Evolutionary conservation across 1,284 basidiomycete genomes (phyloP).

Genomic region (Puccinia polysora): DNA sequence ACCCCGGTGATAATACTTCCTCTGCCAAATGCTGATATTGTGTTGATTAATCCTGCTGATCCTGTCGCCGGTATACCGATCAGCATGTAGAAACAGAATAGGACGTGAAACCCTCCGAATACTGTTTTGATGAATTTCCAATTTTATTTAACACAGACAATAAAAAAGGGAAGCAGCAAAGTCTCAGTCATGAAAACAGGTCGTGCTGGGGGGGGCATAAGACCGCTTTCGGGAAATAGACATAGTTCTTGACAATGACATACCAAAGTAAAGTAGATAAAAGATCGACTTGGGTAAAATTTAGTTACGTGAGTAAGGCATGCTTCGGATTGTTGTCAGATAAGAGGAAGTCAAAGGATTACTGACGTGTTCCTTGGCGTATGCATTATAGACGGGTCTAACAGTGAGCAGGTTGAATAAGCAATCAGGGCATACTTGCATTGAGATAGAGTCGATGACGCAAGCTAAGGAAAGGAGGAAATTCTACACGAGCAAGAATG

Average conservation of each 20-base stretch:
- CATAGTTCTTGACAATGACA: slow-evolving; percentile 4
- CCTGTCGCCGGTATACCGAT: slow-evolving; percentile 66
- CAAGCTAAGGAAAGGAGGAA: neutral
- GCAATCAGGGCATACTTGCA: neutral
- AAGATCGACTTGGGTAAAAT: slow-evolving; percentile 36
- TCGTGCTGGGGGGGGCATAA: too few species aligned
- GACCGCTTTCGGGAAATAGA: neutral
- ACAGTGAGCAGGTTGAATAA: neutral
- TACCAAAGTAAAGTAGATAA: slow-evolving; percentile 41
- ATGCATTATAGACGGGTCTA: slow-evolving; percentile 43
- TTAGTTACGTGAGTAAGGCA: too few species aligned
- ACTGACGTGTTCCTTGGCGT: slow-evolving; percentile 40
- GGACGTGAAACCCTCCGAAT: slow-evolving; percentile 32
- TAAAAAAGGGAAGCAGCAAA: too few species aligned
- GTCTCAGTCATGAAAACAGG: too few species aligned
- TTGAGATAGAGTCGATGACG: neutral
- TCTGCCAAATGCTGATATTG: slow-evolving; percentile 47
- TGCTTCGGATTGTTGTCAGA: too few species aligned
- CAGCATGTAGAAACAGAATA: slow-evolving; percentile 46
- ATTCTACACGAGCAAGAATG: neutral
- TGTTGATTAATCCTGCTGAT: slow-evolving; percentile 85
- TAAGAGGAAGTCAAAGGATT: neutral
- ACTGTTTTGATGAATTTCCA: neutral
- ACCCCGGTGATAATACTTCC: slow-evolving; percentile 66
- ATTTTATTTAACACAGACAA: too few species aligned